These are phyloP conservation scores for Exobasidium rhododendri DNA, from an alignment of 1,284 basidiomycete species.

Conservation along the genomic window DNA sequence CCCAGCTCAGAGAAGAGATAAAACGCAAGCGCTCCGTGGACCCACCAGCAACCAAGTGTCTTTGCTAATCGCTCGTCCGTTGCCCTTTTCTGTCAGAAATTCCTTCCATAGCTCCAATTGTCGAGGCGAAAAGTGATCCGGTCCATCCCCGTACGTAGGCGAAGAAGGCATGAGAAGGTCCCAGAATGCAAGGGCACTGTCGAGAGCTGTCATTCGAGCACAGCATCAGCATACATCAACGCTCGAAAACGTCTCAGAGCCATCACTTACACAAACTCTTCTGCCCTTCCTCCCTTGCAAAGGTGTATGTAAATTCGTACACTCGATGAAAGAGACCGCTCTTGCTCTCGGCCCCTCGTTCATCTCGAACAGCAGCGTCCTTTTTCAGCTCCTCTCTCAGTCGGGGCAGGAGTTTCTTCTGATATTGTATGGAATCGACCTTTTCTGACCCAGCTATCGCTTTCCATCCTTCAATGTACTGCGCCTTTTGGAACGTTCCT, in stretches of 20 bases:
- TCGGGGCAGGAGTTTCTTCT: constrained; percentile 28
- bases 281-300: constrained; percentile 71
- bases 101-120: constrained; percentile 80
- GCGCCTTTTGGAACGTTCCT: constrained; percentile 39
- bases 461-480: constrained; percentile 47
- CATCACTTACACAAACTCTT: constrained; percentile 56
- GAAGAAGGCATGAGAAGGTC: constrained; percentile 75
- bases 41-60: constrained; percentile 80
- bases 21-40: too few relatives aligned
- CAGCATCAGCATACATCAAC: neutral
- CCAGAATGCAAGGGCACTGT: constrained; percentile 81
- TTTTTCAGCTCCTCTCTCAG: constrained; percentile 34
- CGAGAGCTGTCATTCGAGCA: constrained; percentile 60
- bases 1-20: too few relatives aligned
- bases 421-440: constrained; percentile 35
- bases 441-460: constrained; percentile 26
- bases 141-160: constrained; percentile 60
- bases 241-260: too few relatives aligned
- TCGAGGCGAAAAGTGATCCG: constrained; percentile 65
- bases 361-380: constrained; percentile 32
- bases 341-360: constrained; percentile 28
- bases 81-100: constrained; percentile 68
- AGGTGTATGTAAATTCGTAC: constrained; percentile 83
- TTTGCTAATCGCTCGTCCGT: constrained; percentile 77
- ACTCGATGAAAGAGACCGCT: constrained; percentile 68